phyloP scores from a whole-genome alignment of 1,139 yeast species.

The Yamadazyma siamensis region DNA sequence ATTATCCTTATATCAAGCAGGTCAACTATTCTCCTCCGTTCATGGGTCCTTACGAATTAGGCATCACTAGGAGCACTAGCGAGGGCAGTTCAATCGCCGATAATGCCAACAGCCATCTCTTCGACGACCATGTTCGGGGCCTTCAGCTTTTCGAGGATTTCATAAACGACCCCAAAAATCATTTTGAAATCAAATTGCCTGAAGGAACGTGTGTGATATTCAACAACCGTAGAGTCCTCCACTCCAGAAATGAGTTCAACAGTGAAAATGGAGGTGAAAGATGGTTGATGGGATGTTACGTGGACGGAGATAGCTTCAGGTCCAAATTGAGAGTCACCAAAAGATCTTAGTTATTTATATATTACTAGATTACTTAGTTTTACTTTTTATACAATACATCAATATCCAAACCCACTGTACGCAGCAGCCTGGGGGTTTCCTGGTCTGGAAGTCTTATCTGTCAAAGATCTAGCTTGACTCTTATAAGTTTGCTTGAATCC shows the following conservation, averaged over 20 bases:
- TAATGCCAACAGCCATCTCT: conserved; percentile 25
- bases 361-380: conserved; percentile 1
- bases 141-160: conserved; percentile 56
- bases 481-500: conserved; percentile 76
- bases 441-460: conserved; percentile 15
- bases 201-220: conserved; percentile 69
- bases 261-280: conserved; percentile 52
- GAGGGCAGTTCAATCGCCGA: conserved; percentile 9
- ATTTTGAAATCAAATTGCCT: conserved; percentile 52
- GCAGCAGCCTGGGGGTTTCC: conserved; percentile 14
- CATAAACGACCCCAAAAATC: conserved; percentile 54
- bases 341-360: conserved; percentile 5
- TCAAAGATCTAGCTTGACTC: conserved; percentile 27
- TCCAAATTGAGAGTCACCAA: conserved; percentile 50
- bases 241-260: conserved; percentile 63
- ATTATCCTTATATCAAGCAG: conserved; percentile 45
- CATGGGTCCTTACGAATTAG: conserved; percentile 74
- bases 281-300: conserved; percentile 77
- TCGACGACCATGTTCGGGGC: conserved; percentile 60
- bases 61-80: conserved; percentile 31
- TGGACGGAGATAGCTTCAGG: conserved; percentile 69
- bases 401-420: conserved; percentile 32
- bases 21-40: conserved; percentile 83
- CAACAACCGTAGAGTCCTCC: conserved; percentile 70
- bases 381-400: too few relatives aligned